These are phyloP conservation scores for Ajuga chamaepitys DNA, from an alignment of 257 asterid species.

Conservation along the genomic window DNA sequence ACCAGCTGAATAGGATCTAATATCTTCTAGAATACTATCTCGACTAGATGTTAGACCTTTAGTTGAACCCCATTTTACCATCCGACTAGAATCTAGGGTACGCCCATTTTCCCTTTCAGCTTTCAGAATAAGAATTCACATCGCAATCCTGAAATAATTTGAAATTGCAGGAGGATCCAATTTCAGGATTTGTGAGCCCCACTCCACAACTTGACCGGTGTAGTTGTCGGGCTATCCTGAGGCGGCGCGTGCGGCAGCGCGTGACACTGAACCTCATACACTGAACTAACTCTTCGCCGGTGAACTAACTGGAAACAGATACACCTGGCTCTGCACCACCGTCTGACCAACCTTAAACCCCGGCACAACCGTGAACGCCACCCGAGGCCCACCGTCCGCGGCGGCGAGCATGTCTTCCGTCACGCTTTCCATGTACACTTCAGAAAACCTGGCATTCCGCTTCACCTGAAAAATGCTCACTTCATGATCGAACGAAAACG, in stretches of 20 bases:
- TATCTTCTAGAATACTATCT: too few species aligned
- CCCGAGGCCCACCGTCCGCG: conserved; percentile 42
- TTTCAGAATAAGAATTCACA: not conserved
- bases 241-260: conserved; percentile 26
- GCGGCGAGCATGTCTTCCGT: conserved; percentile 52
- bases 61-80: too few species aligned
- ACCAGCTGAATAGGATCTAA: too few species aligned
- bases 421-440: conserved; percentile 82
- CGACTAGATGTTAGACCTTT: too few species aligned
- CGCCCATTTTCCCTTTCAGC: too few species aligned
- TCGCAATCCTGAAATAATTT: not conserved
- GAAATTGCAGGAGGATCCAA: conserved; percentile 14
- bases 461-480: conserved; percentile 58
- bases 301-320: conserved; percentile 33
- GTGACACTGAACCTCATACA: not conserved
- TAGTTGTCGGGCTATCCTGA: not conserved
- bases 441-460: conserved; percentile 49
- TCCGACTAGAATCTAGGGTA: too few species aligned
- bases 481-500: conserved; percentile 46
- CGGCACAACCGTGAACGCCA: conserved; percentile 90
- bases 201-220: not conserved
- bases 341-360: conserved; percentile 72
- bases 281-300: conserved; percentile 20
- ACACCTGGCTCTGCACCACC: conserved; percentile 93
- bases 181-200: conserved; percentile 15